Base-by-base conservation (phyloP, 371 early-diverging fungal genomes). In the Chytridiales sp. region DNA sequence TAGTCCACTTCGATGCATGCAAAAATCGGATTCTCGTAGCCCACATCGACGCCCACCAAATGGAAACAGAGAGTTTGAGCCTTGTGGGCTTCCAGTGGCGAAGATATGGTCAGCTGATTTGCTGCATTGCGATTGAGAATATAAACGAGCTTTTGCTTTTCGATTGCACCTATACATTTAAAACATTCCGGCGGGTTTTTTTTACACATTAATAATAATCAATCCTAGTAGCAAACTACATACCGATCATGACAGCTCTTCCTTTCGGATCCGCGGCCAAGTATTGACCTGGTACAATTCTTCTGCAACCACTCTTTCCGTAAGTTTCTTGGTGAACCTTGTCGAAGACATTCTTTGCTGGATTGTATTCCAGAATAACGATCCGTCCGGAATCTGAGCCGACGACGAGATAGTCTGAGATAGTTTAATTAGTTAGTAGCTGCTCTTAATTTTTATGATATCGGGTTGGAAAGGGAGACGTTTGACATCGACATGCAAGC, bases 11-110 rank as follows among this genome's bases (percentile, higher is more conserved):
- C 98, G 36, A 98, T 69, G 61, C 87, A 85, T 0, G 97, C 97
- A 83, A 98, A 98, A 34, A 94, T 82, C 2, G 99, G 99, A 73
- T 97, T 98, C 62, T 98, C 98, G 64, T 90, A 98, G 0, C 96
- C 98, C 35, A 98, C 98, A 74, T 98, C 98, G 19, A 97, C 83
- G 19, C 91, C 97, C 31, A 88, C 87, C 41, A 89, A 75, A 62
- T 85, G 79, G 56, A 86, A 87, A 55, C 87, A 82, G 22, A 97
- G 65, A 0, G 88, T 86, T 47, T 88, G 80, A 13, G 88, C 74
- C 63, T 89, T 91, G 76, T 92, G 91, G 4, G 96, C 94, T 74
- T 96, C 97, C 47, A 98, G 72, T 3, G 98, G 99, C 34, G 97
- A 96, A 31, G 93, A 94, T 34, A 98, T 94, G 5, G 92, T 89